Percentiles rank a stretch among this genome's conserved stretches.
These are phyloP conservation scores for Gossypium mustelinum DNA, from an alignment of 345 rosid genomes.

Conservation along the genomic window DNA sequence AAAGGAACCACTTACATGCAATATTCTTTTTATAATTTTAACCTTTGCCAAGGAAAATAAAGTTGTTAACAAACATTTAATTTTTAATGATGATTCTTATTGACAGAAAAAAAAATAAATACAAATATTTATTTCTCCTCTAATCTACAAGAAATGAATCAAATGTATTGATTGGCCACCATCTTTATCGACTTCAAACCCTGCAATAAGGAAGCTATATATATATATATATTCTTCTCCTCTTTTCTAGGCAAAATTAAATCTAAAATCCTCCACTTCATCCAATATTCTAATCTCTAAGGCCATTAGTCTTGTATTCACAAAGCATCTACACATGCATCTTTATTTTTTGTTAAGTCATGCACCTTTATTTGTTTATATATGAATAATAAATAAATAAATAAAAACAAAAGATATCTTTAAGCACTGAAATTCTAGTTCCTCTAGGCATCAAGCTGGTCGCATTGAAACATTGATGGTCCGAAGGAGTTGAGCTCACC, in stretches of 20 bases:
- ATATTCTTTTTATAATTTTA: too few relatives aligned
- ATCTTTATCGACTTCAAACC: not conserved
- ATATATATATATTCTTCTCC: not conserved
- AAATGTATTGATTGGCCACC: not conserved
- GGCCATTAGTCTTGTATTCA: not conserved
- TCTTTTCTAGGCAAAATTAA: not conserved
- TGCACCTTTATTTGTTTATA: slow-evolving; percentile 5
- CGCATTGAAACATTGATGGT: slow-evolving; percentile 50
- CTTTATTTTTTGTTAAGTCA: not conserved
- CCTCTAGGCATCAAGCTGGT: slow-evolving; percentile 32
- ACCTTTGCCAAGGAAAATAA: too few relatives aligned
- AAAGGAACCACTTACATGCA: too few relatives aligned
- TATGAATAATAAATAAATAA: not conserved
- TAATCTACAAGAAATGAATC: slow-evolving; percentile 1
- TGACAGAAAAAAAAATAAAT: not conserved
- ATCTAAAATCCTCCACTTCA: not conserved
- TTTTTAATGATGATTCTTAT: not conserved
- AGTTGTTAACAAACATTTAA: not conserved
- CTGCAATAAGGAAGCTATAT: not conserved
- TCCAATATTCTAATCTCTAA: not conserved
- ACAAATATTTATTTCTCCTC: not conserved
- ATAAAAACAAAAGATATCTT: not conserved
- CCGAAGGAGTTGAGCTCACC: slow-evolving; percentile 48
- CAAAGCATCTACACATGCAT: slow-evolving; percentile 9
- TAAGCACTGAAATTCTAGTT: not conserved